These are phyloP conservation scores for Paraphaeosphaeria sporulosa DNA, from an alignment of 2,329 filamentous ascomycete genomes.

Conservation along the genomic window DNA sequence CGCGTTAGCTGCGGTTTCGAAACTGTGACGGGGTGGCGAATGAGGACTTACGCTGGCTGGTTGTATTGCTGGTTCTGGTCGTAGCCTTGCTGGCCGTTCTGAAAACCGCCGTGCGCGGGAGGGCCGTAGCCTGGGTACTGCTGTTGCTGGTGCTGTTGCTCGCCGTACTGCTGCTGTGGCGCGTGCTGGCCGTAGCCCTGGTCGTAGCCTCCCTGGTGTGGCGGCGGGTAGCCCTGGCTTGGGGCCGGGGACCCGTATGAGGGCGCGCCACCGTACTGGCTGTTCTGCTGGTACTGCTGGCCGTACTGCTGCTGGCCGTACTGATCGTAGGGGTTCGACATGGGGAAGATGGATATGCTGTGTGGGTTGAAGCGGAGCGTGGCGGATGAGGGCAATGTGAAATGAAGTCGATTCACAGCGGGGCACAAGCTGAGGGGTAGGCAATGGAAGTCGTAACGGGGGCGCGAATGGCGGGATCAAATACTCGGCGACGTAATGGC, in stretches of 20 bases:
- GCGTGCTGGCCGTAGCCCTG: slow-evolving; percentile 38
- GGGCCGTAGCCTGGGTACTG: slow-evolving; percentile 54
- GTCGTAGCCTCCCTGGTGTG: slow-evolving; percentile 38
- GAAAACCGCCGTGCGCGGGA: slow-evolving; percentile 58
- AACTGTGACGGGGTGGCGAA: slow-evolving; percentile 14
- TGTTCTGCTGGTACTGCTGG: slow-evolving; percentile 38
- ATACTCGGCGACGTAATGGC: slow-evolving; percentile 22
- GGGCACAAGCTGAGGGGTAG: slow-evolving; percentile 16
- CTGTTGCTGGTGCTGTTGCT: slow-evolving; percentile 38
- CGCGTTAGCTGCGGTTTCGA: slow-evolving; percentile 29
- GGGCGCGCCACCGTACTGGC: slow-evolving; percentile 30
- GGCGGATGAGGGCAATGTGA: slow-evolving; percentile 16
- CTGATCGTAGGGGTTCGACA: slow-evolving; percentile 63
- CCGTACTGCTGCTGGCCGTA: slow-evolving; percentile 45
- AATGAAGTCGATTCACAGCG: slow-evolving; percentile 4
- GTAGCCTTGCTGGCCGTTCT: slow-evolving; percentile 53
- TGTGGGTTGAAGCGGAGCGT: slow-evolving; percentile 8
- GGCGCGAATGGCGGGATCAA: slow-evolving; percentile 18
- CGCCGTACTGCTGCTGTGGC: slow-evolving; percentile 47
- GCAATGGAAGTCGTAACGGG: slow-evolving; percentile 11
- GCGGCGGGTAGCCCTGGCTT: slow-evolving; percentile 37
- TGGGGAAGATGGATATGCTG: slow-evolving; percentile 34
- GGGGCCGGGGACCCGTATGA: slow-evolving; percentile 36
- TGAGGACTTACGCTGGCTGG: slow-evolving; percentile 42
- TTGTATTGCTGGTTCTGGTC: slow-evolving; percentile 44